A percentile compares a stretch with the other conserved stretches of the same genome.
Conservation (phyloP, 2,329 filamentous ascomycete species). For the Fusarium cyanostomum region DNA sequence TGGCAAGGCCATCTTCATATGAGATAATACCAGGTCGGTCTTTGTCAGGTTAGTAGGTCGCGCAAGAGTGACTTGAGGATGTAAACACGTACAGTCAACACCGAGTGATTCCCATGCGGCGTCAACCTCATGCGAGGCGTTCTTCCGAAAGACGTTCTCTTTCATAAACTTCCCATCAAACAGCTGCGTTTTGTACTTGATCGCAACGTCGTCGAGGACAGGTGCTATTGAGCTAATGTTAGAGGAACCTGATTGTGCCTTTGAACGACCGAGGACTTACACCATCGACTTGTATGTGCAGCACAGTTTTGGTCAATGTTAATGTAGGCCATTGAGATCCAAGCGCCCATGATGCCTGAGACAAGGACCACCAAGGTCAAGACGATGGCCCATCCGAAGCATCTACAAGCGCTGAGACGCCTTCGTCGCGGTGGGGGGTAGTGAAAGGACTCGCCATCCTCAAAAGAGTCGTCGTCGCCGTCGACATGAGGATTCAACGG, state of each 20-base stretch:
- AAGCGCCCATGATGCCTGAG: conserved; percentile 32
- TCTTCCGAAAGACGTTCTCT: conserved; percentile 62
- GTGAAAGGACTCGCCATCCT: conserved; percentile 29
- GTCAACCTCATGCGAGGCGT: conserved; percentile 63
- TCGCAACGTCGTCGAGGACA: conserved; percentile 46
- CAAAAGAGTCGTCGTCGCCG: conserved; percentile 27
- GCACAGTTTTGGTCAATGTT: conserved; percentile 39
- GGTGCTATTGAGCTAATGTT: conserved; percentile 41
- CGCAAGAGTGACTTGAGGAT: too few relatives aligned
- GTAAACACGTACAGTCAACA: conserved; percentile 54
- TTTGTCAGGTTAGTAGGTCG: conserved; percentile 31
- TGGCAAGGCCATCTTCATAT: conserved; percentile 56
- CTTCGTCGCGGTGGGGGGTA: conserved; percentile 25
- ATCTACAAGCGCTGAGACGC: conserved; percentile 26
- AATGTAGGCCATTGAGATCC: conserved; percentile 32
- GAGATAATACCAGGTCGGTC: conserved; percentile 60
- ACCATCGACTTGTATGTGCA: conserved; percentile 50
- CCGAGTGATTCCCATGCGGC: conserved; percentile 61
- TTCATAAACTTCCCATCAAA: conserved; percentile 68
- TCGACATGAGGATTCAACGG: conserved; percentile 27
- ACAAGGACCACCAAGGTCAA: conserved; percentile 18
- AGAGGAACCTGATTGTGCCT: neutral
- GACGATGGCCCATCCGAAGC: conserved; percentile 15
- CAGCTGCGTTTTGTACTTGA: conserved; percentile 45
- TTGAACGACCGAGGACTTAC: conserved; percentile 39